Percentiles rank a stretch among this genome's conserved stretches.
phyloP scores from a whole-genome alignment of 2,329 filamentous ascomycete genomes.

The Fusarium nodosum region DNA sequence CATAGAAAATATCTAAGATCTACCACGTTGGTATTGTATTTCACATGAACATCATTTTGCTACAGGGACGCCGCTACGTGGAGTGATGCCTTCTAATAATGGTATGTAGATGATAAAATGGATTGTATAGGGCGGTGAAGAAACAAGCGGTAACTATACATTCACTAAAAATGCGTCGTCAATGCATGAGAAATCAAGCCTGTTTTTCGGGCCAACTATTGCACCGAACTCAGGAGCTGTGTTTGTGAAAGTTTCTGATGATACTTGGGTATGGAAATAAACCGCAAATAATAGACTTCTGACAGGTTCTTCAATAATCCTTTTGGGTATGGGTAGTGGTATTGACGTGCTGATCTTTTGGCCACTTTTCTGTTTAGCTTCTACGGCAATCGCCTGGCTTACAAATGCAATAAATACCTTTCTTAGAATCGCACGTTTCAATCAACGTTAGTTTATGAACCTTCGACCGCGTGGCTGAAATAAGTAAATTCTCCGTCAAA shows the following conservation, averaged over 20 bases:
- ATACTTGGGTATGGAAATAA: neutral
- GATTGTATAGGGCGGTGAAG: neutral
- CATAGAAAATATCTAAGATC: neutral
- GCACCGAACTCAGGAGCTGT: neutral
- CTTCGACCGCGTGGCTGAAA: neutral
- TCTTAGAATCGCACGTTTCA: neutral
- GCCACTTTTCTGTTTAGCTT: neutral
- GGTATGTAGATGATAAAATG: too few relatives aligned
- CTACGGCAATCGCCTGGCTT: constrained; percentile 2
- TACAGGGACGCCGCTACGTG: too few relatives aligned
- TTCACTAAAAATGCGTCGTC: neutral
- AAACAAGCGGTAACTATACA: neutral
- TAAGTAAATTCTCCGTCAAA: constrained; percentile 15
- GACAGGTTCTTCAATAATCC: neutral
- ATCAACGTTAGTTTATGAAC: constrained; percentile 9
- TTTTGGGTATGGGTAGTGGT: neutral
- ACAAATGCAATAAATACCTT: constrained; percentile 5
- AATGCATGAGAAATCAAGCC: neutral
- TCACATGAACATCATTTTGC: too few relatives aligned
- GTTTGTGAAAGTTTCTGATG: too few relatives aligned
- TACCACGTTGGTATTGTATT: too few relatives aligned
- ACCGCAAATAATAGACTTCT: neutral
- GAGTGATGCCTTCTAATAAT: too few relatives aligned
- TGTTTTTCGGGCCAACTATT: neutral
- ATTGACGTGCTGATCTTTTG: neutral